Percentiles rank a stretch among this genome's conserved stretches.
These are phyloP conservation scores for Termitomyces heimii DNA, from an alignment of 768 basidiomycete species.

Conservation along the genomic window DNA sequence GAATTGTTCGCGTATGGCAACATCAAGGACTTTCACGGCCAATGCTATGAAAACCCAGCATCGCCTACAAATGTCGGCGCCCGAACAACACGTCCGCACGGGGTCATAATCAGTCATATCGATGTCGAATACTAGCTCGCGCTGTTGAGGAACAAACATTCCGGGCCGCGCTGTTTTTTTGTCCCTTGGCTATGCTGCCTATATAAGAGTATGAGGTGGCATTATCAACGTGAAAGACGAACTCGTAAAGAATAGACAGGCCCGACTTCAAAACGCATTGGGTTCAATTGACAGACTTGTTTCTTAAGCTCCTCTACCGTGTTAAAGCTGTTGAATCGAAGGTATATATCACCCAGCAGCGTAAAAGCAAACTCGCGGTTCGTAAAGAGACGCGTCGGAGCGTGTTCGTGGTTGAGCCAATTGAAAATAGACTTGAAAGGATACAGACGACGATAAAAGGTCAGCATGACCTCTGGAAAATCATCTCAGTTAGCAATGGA, in stretches of 20 bases:
- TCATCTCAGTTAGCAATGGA: background rate
- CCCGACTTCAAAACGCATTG: constrained; percentile 95
- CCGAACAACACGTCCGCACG: constrained; percentile 91
- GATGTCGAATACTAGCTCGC: constrained; percentile 98
- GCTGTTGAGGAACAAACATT: constrained; percentile 68
- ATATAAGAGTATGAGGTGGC: background rate
- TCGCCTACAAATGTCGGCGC: constrained; percentile 81
- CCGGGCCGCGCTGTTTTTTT: constrained; percentile 68
- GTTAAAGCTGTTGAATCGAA: constrained; percentile 91
- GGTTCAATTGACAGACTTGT: constrained; percentile 78
- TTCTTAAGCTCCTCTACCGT: constrained; percentile 88
- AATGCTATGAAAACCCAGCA: constrained; percentile 96
- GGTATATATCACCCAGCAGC: constrained; percentile 82
- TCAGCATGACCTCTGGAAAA: constrained; percentile 38
- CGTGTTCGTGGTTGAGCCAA: constrained; percentile 93
- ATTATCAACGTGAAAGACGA: constrained; percentile 23
- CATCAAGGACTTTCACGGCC: constrained; percentile 84
- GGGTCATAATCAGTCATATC: constrained; percentile 99
- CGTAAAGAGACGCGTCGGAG: constrained; percentile 75
- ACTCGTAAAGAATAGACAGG: constrained; percentile 88
- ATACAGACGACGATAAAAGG: constrained; percentile 87
- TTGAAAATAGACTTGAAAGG: constrained; percentile 91
- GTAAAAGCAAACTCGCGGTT: constrained; percentile 97
- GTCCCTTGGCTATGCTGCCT: constrained; percentile 66
- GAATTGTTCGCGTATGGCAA: constrained; percentile 78